Conservation (phyloP, 2,329 filamentous ascomycete species). For the Colletotrichum lentis region DNA sequence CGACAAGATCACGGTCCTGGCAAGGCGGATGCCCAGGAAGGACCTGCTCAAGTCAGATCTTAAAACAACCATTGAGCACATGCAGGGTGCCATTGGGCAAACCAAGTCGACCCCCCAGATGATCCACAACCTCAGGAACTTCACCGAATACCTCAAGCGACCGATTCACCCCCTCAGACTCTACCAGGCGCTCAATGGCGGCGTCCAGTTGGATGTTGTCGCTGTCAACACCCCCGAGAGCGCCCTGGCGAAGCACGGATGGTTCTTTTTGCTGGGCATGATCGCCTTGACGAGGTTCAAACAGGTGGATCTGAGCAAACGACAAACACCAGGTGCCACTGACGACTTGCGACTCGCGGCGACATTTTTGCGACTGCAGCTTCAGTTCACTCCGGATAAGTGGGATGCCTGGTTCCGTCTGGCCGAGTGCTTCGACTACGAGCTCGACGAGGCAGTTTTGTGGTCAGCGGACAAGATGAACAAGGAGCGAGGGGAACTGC, state of each 20-base stretch:
- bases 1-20: conserved; percentile 82
- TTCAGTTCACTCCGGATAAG: conserved; percentile 81
- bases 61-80: conserved; percentile 88
- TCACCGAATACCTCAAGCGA: conserved; percentile 81
- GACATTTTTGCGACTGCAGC: conserved; percentile 79
- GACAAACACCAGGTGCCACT: conserved; percentile 79
- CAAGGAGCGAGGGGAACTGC: conserved; percentile 77
- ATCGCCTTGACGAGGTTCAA: conserved; percentile 87
- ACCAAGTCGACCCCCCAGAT: conserved; percentile 82
- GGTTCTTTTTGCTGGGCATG: conserved; percentile 92
- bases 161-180: conserved; percentile 83
- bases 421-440: conserved; percentile 86
- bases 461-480: conserved; percentile 95
- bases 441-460: conserved; percentile 84
- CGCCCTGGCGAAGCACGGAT: conserved; percentile 79
- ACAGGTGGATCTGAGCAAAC: conserved; percentile 72
- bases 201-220: conserved; percentile 76
- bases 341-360: conserved; percentile 85
- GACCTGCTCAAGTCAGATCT: conserved; percentile 92
- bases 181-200: conserved; percentile 81
- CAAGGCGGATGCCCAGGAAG: conserved; percentile 85
- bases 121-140: conserved; percentile 85
- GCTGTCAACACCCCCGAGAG: conserved; percentile 74
- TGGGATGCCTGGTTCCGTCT: conserved; percentile 94
- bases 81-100: conserved; percentile 85